Conservation (phyloP, 768 basidiomycete species). For the Plicaturopsis crispa region DNA sequence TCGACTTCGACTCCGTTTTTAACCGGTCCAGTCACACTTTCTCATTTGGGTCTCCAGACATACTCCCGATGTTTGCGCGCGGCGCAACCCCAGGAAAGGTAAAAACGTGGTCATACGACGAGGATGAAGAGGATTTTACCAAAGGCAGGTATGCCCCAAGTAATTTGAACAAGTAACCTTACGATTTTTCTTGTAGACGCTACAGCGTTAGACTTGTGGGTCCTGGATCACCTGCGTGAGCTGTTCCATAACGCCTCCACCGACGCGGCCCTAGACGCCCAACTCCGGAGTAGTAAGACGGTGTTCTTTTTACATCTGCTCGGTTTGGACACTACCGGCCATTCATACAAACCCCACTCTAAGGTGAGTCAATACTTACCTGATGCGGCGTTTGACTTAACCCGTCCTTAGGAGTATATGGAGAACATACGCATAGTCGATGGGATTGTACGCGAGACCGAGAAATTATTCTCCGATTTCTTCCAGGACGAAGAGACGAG, state of each 20-base stretch:
- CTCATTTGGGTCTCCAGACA: conserved; percentile 85
- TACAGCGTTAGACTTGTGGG: conserved; percentile 72
- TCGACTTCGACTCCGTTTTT: conserved; percentile 85
- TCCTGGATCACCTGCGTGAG: conserved; percentile 54
- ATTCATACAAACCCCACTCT: conserved; percentile 80
- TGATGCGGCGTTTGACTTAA: neutral
- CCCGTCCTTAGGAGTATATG: conserved; percentile 65
- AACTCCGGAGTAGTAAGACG: conserved; percentile 50
- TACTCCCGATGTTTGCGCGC: conserved; percentile 80
- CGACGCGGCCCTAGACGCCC: conserved; percentile 36
- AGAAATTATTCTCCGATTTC: conserved; percentile 52
- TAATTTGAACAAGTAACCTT: neutral
- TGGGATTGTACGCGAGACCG: conserved; percentile 58
- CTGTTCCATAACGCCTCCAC: conserved; percentile 60
- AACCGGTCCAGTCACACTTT: conserved; percentile 74
- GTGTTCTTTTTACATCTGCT: conserved; percentile 82
- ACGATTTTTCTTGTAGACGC: conserved; percentile 42
- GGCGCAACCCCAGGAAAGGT: conserved; percentile 68
- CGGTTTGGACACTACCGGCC: conserved; percentile 82
- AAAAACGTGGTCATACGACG: conserved; percentile 67
- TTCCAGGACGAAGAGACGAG: conserved; percentile 64
- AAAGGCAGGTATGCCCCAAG: conserved; percentile 40
- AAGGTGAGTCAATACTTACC: conserved; percentile 30
- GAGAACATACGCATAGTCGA: conserved; percentile 78
- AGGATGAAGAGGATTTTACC: conserved; percentile 80